phyloP scores from a whole-genome alignment of 2,329 filamentous ascomycete genomes.

The Fusarium palustre region DNA sequence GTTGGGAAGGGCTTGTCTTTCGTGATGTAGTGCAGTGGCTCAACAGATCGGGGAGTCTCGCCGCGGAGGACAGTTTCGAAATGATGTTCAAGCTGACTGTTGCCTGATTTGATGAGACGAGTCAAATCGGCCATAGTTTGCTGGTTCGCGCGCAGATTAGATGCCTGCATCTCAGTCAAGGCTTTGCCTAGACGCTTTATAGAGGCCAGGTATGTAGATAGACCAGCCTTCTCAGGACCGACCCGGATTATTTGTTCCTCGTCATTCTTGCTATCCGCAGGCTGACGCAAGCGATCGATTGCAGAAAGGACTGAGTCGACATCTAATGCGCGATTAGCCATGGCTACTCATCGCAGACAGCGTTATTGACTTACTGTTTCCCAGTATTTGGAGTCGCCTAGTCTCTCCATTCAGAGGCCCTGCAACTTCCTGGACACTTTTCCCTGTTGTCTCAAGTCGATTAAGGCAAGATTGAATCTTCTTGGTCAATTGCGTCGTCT shows the following conservation, averaged over 20 bases:
- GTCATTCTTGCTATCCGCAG: conserved; percentile 90
- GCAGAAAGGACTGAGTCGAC: conserved; percentile 87
- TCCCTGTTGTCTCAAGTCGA: conserved; percentile 86
- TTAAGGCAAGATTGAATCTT: conserved; percentile 92
- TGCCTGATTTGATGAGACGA: conserved; percentile 81
- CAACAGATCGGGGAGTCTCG: conserved; percentile 83
- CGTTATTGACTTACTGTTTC: conserved; percentile 69
- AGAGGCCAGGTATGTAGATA: conserved; percentile 87
- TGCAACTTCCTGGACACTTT: conserved; percentile 90
- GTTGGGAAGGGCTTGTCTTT: conserved; percentile 88
- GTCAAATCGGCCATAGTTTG: conserved; percentile 85
- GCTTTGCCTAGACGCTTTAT: conserved; percentile 89
- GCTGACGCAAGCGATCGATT: conserved; percentile 88
- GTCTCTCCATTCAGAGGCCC: conserved; percentile 95
- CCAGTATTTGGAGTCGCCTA: conserved; percentile 86
- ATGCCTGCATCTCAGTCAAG: conserved; percentile 84
- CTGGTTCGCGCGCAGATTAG: conserved; percentile 93
- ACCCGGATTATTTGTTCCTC: conserved; percentile 92
- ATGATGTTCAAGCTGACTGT: conserved; percentile 83
- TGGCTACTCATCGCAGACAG: background rate
- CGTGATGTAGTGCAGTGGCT: conserved; percentile 92
- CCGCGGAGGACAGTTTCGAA: conserved; percentile 81
- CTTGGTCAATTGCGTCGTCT: conserved; percentile 92
- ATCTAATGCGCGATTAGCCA: conserved; percentile 62
- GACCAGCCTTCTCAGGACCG: conserved; percentile 84